Base-by-base conservation (phyloP, 73 alveolate species). In the Paramecium sonneborni region DNA sequence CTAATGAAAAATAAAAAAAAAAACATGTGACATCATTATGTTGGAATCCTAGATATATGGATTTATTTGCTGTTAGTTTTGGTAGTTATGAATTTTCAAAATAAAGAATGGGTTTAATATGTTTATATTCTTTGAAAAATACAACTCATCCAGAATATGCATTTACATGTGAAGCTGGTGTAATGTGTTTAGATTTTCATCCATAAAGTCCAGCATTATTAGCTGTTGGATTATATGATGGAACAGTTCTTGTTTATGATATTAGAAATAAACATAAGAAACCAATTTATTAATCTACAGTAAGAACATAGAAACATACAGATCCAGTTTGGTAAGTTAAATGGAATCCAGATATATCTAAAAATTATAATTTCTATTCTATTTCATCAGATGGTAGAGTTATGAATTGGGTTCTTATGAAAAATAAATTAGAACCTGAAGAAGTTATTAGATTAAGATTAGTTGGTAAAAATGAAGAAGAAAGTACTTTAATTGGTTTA, bases 251-350 rank as follows among this genome's bases (percentile, higher is more conserved):
- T 92, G 99, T 99, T 76, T 99, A 94, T 85, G 99, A 99, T 92
- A 98, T 99, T 28, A 96, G 99, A 70, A 97, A 96, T 84, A 97
- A 98, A 92, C 98, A 95, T 92, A 97, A 97, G 85, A 96, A 97
- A 70, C 99, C 99, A 14, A 98, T 98, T 57, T 97, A 98, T 69
- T 88, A 93, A 88, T 95, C 99, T 32, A 98, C 99, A 15, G 99
- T 98, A 21, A 89, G 99, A 69, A 97, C 99, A 18, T 96, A 95
- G 95, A 99, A 99, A 94, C 99, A 99, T 95, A 98, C 99, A 85
- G 99, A 99, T 92, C 99, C 99, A 21, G 99, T 99, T 14, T 99
- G 99, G 99, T 97, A 98, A 94, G 99, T 98, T 11, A 96, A 93
- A 62, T 97, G 99, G 99, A 96, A 88, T 92, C 99, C 95, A 62